Evolutionary conservation across 1,284 basidiomycete genomes (phyloP).

Genomic region (Abortiporus biennis): DNA sequence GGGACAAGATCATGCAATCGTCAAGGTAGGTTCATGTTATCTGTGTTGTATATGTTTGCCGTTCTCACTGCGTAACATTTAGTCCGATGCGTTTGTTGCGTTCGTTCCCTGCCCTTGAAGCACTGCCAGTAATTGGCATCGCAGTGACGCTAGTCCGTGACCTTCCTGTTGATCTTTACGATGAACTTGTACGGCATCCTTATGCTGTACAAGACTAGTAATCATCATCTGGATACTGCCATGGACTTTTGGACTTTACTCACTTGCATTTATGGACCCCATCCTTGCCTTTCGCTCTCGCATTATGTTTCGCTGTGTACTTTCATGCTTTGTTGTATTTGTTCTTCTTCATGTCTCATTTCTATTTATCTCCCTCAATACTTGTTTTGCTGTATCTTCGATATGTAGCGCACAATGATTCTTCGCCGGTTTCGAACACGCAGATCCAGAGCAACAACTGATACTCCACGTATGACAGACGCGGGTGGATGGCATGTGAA

Average conservation of each 20-base stretch:
- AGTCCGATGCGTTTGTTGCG: conserved; percentile 95
- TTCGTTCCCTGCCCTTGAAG: conserved; percentile 90
- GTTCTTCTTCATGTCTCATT: background rate
- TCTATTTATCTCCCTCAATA: background rate
- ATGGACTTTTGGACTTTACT: background rate
- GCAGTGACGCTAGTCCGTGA: conserved; percentile 91
- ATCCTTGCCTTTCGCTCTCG: background rate
- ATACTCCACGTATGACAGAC: too few species aligned
- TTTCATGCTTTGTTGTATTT: background rate
- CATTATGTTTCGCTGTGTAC: conserved; percentile 4
- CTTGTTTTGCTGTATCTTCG: background rate
- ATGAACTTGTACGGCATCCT: conserved; percentile 88
- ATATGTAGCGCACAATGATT: too few species aligned
- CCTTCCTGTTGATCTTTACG: conserved; percentile 83
- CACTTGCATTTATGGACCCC: background rate
- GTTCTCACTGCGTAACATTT: conserved; percentile 2
- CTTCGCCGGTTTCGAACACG: too few species aligned
- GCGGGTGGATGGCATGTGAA: too few species aligned
- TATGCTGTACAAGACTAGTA: conserved; percentile 38
- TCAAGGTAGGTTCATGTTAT: conserved; percentile 53
- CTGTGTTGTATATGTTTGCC: background rate
- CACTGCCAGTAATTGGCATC: conserved; percentile 83
- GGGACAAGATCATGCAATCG: conserved; percentile 82
- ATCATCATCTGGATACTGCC: too few species aligned
- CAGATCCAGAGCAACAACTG: too few species aligned